Percentiles rank a stretch among this genome's conserved stretches.
phyloP scores from a whole-genome alignment of 1,284 basidiomycete genomes.

The Boletus smithii region DNA sequence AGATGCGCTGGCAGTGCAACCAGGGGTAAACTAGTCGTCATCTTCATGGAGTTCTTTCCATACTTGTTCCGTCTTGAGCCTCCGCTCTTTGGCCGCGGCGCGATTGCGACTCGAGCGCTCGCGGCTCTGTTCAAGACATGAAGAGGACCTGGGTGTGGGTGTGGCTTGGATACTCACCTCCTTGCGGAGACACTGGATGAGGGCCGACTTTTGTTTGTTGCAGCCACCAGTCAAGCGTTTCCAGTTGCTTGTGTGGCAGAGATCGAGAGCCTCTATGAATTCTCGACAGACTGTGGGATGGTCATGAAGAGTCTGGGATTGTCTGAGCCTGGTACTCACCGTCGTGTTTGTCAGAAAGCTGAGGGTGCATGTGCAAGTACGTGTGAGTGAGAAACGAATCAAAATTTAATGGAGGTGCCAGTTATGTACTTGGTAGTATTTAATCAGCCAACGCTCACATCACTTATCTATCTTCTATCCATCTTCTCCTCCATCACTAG shows the following conservation, averaged over 20 bases:
- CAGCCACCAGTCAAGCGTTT: constrained; percentile 66
- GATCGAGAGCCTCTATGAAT: constrained; percentile 69
- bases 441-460: constrained; percentile 5
- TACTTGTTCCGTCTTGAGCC: constrained; percentile 53
- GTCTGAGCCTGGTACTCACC: constrained; percentile 38
- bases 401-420: background rate
- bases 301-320: constrained; percentile 3
- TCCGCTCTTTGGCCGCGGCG: constrained; percentile 59
- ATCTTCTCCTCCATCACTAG: constrained; percentile 28
- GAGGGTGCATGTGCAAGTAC: constrained; percentile 59
- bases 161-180: constrained; percentile 52
- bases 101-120: constrained; percentile 69
- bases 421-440: constrained; percentile 2
- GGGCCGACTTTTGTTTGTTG: constrained; percentile 65
- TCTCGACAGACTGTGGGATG: constrained; percentile 57
- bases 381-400: constrained; percentile 8
- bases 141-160: background rate
- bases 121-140: constrained; percentile 48
- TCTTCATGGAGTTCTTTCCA: constrained; percentile 56
- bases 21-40: constrained; percentile 32
- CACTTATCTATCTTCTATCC: background rate
- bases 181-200: constrained; percentile 71
- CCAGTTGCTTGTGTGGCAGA: constrained; percentile 62
- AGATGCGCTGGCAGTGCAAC: background rate
- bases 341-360: constrained; percentile 66